phyloP scores from a whole-genome alignment of 305 asterid genomes.

The Fraxinus albicans region DNA sequence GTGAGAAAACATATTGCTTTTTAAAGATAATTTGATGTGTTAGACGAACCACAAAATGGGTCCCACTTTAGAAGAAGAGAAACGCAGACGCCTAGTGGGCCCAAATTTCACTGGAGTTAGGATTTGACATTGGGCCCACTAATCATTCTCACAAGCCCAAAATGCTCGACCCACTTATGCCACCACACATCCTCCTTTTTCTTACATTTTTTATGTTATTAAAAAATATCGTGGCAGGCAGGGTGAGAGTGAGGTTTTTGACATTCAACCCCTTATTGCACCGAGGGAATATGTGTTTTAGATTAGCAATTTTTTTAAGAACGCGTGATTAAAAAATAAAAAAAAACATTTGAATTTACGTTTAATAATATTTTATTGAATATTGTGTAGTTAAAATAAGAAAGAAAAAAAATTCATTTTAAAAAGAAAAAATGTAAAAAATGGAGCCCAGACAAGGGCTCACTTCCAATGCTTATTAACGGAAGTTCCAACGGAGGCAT shows the following conservation, averaged over 20 bases:
- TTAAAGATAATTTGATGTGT: background rate
- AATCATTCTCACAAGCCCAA: slow-evolving; percentile 38
- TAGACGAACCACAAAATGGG: slow-evolving; percentile 12
- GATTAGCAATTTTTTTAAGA: no score
- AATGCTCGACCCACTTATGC: slow-evolving; percentile 45
- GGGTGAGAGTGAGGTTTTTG: background rate
- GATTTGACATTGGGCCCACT: slow-evolving; percentile 45
- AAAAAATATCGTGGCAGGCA: background rate
- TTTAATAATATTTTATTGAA: no score
- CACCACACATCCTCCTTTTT: slow-evolving; percentile 21
- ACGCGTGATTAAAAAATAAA: no score
- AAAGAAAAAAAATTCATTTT: no score
- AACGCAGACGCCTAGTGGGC: slow-evolving; percentile 31
- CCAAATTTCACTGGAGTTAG: slow-evolving; percentile 18
- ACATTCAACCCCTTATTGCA: background rate
- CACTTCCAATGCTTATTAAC: background rate
- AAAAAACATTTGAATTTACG: no score
- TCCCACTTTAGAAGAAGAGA: slow-evolving; percentile 32
- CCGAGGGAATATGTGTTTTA: no score
- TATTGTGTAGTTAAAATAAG: no score
- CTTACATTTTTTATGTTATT: background rate
- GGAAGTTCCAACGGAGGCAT: background rate
- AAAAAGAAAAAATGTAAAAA: no score
- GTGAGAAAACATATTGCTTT: background rate
- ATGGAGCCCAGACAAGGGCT: no score